phyloP scores from a whole-genome alignment of 352 stramenopile genomes.

The Phytophthora tubulina region DNA sequence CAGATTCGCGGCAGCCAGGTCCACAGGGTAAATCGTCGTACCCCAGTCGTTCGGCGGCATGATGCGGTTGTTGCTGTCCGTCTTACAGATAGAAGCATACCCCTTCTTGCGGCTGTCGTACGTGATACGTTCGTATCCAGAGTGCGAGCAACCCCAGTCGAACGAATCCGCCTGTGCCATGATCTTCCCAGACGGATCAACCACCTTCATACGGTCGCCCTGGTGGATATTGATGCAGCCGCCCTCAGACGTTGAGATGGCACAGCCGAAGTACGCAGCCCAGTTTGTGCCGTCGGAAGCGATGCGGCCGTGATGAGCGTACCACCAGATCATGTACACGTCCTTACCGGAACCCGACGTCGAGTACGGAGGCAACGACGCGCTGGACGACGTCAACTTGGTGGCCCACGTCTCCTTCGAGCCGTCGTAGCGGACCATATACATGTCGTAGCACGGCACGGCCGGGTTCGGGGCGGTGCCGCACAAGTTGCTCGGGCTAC shows the following conservation, averaged over 20 bases:
- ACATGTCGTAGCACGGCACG: conserved; percentile 69
- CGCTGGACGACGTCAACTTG: conserved; percentile 62
- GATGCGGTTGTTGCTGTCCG: conserved; percentile 77
- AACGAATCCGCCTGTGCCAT: conserved; percentile 54
- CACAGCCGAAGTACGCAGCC: conserved; percentile 65
- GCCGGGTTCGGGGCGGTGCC: conserved; percentile 45
- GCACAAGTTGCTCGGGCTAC: conserved; percentile 61
- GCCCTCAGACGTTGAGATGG: conserved; percentile 60
- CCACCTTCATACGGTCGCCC: conserved; percentile 70
- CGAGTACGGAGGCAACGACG: conserved; percentile 62
- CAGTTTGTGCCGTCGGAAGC: conserved; percentile 66
- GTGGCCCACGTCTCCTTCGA: conserved; percentile 62
- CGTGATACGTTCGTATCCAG: conserved; percentile 64
- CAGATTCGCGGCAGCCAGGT: conserved; percentile 58
- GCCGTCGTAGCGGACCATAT: conserved; percentile 62
- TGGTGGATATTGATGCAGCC: conserved; percentile 78
- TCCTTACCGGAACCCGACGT: conserved; percentile 43
- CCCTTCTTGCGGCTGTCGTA: conserved; percentile 56
- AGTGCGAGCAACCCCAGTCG: conserved; percentile 70
- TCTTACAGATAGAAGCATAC: conserved; percentile 69
- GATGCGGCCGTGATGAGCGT: conserved; percentile 67
- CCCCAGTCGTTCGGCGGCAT: conserved; percentile 59
- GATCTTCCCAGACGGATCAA: conserved; percentile 48
- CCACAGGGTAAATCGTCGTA: conserved; percentile 64
- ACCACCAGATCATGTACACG: conserved; percentile 78